Base-by-base conservation (phyloP, 345 rosid genomes). In the Dovyalis caffra region DNA sequence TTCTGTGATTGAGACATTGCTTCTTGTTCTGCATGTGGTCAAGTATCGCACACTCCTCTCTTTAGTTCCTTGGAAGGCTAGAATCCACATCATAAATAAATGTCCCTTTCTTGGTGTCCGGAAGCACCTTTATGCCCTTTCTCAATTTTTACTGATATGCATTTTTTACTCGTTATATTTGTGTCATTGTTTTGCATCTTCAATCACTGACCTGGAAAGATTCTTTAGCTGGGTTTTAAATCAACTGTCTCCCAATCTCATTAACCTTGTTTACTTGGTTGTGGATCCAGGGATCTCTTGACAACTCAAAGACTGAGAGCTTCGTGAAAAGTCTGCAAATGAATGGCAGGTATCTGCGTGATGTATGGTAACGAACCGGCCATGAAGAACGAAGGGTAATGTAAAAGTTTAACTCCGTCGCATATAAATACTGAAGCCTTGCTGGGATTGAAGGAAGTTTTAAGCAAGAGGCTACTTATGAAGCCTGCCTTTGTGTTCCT, bases 311-410 rank as follows among this genome's bases (percentile, higher is more conserved):
- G 79, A 93, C 97, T 0, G 99, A 96, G 80, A 80, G 92, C 80
- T 86, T 90, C 85, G 95, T 96, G 76, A 96, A 96, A 82, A 90
- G 86, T 74, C 90, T 93, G 78, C 99, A 96, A 80, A 93, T 81
- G 90, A 87, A 70, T 5, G 97, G 97, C 49, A 85, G 98, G 79
- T 96, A 96, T 82, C 86, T 93, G 6, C 94, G 99, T 49, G 99
- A 96, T 58, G 98, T 96, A 51, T 92, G 97, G 97, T 92, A 77
- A 88, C 53, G 53, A 78, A 60, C 63, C 25, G 8, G 40, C 47
- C 64, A 8, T 26, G 2, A 1, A 21, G 47, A 34, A 11, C 53
- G 47, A 28, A 53, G 47, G 64, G 21, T 62, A 77, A 62, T 29
- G n/a, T 12, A 11, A 69, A 69, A 45, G 33, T n/a, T n/a, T 28